These are phyloP conservation scores for Fagopyrum tataricum DNA, from an alignment of 148 eudicot genomes.

Conservation along the genomic window DNA sequence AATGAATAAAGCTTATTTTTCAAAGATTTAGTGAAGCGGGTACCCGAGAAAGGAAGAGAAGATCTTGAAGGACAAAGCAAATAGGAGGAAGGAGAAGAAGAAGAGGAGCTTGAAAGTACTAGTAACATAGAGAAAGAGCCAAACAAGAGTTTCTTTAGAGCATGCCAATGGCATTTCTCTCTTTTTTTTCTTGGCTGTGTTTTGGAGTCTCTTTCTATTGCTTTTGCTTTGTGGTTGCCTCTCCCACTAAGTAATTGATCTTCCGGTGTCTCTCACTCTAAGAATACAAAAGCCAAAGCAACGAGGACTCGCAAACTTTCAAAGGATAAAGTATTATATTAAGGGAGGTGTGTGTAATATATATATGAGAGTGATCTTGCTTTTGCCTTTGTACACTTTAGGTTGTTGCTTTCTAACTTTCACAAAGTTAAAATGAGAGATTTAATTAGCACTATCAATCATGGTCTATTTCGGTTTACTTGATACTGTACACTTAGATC, in stretches of 20 bases:
- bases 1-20: not conserved
- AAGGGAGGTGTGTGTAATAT: not conserved
- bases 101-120: slow-evolving; percentile 49
- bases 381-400: slow-evolving; percentile 11
- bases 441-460: not conserved
- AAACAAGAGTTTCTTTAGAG: slow-evolving; percentile 52
- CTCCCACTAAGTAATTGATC: slow-evolving; percentile 11
- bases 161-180: slow-evolving; percentile 62
- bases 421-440: slow-evolving; percentile 1
- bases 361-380: slow-evolving; percentile 5
- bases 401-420: not conserved
- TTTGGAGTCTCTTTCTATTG: slow-evolving; percentile 6
- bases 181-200: not conserved
- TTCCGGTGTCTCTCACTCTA: not conserved
- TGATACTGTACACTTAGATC: not conserved
- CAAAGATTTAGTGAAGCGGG: not conserved
- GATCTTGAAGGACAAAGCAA: slow-evolving; percentile 48
- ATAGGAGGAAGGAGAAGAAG: slow-evolving; percentile 66
- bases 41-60: slow-evolving; percentile 39
- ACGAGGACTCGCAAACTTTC: not conserved
- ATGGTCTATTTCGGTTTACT: not conserved
- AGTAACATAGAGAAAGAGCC: slow-evolving; percentile 50
- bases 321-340: slow-evolving; percentile 7
- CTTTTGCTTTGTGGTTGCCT: slow-evolving; percentile 7
- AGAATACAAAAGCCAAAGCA: slow-evolving; percentile 6